These are phyloP conservation scores for Aspergillus avenaceus DNA, from an alignment of 495 filamentous ascomycete species.

Conservation along the genomic window DNA sequence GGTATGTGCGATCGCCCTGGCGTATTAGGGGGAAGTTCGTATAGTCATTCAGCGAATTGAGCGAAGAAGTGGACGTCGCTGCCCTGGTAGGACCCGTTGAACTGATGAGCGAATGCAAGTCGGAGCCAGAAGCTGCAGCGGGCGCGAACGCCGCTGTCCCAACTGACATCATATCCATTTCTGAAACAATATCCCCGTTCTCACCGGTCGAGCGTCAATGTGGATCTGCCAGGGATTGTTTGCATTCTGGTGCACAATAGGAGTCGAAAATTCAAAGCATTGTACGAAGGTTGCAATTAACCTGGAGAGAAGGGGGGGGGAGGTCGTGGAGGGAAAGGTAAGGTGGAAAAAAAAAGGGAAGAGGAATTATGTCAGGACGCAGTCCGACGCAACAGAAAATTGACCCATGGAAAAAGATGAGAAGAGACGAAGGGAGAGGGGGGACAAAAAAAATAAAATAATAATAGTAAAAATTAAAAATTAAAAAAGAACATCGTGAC, in stretches of 20 bases:
- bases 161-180: slow-evolving; percentile 35
- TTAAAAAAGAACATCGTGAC: slow-evolving; percentile 2
- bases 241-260: slow-evolving; percentile 29
- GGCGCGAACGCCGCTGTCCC: slow-evolving; percentile 23
- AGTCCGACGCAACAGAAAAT: slow-evolving; percentile 1
- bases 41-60: slow-evolving; percentile 39
- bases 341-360: slow-evolving; percentile 8
- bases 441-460: slow-evolving; percentile 11
- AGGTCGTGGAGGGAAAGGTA: slow-evolving; percentile 5
- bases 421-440: slow-evolving; percentile 2
- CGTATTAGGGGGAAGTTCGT: slow-evolving; percentile 60
- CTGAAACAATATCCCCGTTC: slow-evolving; percentile 20
- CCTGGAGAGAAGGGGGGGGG: slow-evolving; percentile 3
- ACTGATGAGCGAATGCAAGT: slow-evolving; percentile 36
- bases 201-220: slow-evolving; percentile 20
- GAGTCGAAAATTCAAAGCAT: background rate
- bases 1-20: slow-evolving; percentile 74
- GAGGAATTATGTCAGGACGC: slow-evolving; percentile 2
- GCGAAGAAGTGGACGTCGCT: slow-evolving; percentile 36
- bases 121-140: slow-evolving; percentile 32
- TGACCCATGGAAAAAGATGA: slow-evolving; percentile 5
- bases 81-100: slow-evolving; percentile 28
- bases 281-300: background rate
- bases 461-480: background rate
- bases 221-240: slow-evolving; percentile 17